phyloP scores from a whole-genome alignment of 208 protist genomes.

The Leishmania turanica region DNA sequence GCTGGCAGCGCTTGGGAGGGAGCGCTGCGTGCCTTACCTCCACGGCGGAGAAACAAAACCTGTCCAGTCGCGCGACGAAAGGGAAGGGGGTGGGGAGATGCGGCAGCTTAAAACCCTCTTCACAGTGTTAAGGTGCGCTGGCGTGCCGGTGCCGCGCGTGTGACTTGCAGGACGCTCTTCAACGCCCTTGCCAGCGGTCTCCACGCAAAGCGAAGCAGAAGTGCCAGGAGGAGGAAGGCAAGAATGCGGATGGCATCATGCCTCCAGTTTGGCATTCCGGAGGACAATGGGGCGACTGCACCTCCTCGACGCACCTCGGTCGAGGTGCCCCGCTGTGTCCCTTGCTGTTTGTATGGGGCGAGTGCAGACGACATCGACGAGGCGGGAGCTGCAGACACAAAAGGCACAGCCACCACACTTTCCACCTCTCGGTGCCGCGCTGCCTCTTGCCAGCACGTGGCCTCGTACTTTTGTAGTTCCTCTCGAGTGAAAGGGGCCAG shows the following conservation, averaged over 20 bases:
- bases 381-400: background rate
- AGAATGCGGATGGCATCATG: constrained; percentile 24
- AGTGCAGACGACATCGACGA: background rate
- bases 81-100: background rate
- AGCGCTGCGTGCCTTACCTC: background rate
- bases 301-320: background rate
- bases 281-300: background rate
- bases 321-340: background rate
- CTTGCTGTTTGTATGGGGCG: background rate
- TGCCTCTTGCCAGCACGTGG: constrained; percentile 9
- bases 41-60: too few species aligned
- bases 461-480: constrained; percentile 2
- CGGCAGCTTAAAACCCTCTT: background rate
- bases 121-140: constrained; percentile 37
- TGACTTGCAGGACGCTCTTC: constrained; percentile 17
- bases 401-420: constrained; percentile 2
- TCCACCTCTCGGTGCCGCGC: constrained; percentile 1
- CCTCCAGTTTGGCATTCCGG: constrained; percentile 20
- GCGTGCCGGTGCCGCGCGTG: constrained; percentile 23
- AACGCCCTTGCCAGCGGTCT: constrained; percentile 22
- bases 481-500: background rate
- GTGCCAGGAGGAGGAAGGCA: constrained; percentile 20
- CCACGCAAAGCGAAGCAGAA: constrained; percentile 36
- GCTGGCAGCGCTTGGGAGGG: background rate
- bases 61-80: background rate